phyloP scores from a whole-genome alignment of 305 asterid genomes.

The Fraxinus xanthoxyloides region DNA sequence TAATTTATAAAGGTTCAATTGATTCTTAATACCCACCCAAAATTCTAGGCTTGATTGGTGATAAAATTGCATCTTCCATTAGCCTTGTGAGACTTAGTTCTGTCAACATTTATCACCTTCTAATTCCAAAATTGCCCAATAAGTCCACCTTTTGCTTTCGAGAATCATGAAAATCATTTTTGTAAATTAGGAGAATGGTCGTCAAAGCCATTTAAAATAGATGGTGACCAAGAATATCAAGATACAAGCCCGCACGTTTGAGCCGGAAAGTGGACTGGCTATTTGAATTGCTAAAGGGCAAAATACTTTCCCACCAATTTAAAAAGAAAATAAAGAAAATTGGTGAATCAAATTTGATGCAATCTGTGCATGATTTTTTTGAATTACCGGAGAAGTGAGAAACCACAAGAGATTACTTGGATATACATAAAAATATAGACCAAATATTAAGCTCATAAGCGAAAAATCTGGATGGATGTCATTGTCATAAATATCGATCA shows the following conservation, averaged over 20 bases:
- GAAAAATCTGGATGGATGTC: background rate
- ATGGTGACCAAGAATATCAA: too few relatives aligned
- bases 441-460: background rate
- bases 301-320: background rate
- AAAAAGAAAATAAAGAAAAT: background rate
- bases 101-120: too few relatives aligned
- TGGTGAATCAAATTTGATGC: background rate
- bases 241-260: background rate
- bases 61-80: too few relatives aligned
- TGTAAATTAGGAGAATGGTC: too few relatives aligned
- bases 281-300: background rate
- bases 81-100: too few relatives aligned
- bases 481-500: background rate
- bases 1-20: too few relatives aligned
- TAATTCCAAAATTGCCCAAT: too few relatives aligned
- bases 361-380: background rate
- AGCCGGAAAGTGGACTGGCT: background rate
- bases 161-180: too few relatives aligned
- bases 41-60: too few relatives aligned
- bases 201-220: too few relatives aligned
- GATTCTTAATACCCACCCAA: too few relatives aligned
- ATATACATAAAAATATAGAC: background rate
- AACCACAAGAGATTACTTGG: background rate
- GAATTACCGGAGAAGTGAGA: background rate
- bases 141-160: too few relatives aligned